phyloP scores from a whole-genome alignment of 495 filamentous ascomycete genomes.

The Hypoxylon trugodes region DNA sequence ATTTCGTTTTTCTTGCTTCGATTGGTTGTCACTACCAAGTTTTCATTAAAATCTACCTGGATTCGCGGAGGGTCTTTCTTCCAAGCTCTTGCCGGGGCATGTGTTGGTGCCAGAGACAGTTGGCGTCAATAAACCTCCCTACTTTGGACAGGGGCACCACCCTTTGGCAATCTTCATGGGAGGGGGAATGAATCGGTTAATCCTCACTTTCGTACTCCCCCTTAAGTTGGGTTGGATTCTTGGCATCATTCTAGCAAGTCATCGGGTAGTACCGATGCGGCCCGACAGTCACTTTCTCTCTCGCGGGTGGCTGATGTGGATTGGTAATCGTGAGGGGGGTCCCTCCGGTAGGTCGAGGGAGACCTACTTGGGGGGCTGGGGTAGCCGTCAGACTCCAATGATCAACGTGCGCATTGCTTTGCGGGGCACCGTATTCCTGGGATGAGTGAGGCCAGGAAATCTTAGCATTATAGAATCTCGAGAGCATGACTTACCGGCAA shows the following conservation, averaged over 20 bases:
- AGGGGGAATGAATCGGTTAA: neutral
- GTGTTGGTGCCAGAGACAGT: neutral
- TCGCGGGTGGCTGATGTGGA: neutral
- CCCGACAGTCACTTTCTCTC: neutral
- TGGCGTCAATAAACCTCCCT: neutral
- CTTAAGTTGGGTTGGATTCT: neutral
- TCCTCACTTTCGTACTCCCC: neutral
- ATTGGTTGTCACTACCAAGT: neutral
- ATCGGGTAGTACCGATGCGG: neutral
- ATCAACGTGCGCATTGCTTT: neutral
- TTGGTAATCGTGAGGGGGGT: no score
- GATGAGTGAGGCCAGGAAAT: neutral
- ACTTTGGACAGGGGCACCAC: neutral
- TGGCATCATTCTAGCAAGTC: neutral
- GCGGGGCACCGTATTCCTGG: neutral
- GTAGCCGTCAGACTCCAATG: neutral
- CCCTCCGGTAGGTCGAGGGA: neutral
- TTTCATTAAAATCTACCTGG: neutral
- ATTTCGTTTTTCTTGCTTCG: neutral
- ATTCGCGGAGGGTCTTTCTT: neutral
- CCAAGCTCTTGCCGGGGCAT: neutral
- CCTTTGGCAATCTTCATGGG: no score
- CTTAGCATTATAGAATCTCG: neutral
- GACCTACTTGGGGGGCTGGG: neutral
- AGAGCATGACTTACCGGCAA: neutral